Base-by-base conservation (phyloP, 140 eudicot species). In the Senecio squalidus region DNA sequence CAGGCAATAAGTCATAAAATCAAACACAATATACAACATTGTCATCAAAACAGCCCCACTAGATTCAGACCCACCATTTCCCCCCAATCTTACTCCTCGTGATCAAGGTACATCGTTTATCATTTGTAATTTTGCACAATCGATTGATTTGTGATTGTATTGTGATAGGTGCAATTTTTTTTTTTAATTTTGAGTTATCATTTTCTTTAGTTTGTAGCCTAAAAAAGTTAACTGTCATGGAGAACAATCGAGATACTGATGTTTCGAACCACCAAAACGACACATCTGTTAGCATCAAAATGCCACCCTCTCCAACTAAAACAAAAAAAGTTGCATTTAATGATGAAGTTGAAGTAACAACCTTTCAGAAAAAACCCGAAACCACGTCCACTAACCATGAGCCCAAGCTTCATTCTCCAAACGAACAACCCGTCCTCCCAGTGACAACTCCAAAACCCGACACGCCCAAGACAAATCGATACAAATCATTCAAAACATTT, bases 401-500 rank as follows among this genome's bases (percentile, higher is more conserved):
- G 17, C 71, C 14, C 36, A 24, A 22, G 55, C 74, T 2, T 70
- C 57, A 52, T 27, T 29, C 58, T 52, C 36, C 40, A 52, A 5
- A 9, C 4, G 58, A 52, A 16, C 39, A 38, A 2, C 1, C 38
- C 1, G 58, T 28, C 40, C 58, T 52, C 38, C 58, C 58, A 5
- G 40, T 52, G 38, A 60, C 55, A 40, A 60, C 59, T 51, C 83
- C 80, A 3, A 63, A 46, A 30, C 45, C 64, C 0, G 36, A 53
- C n/a, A 36, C 41, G 43, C 65, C 64, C 15, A 65, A 51, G 65
- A 80, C 78, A 27, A 59, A 16, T 3, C 69, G 82, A 52, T 84
- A 51, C 26, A 74, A 80, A 49, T 76, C 94, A 68, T 84, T 81
- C 64, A 81, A 78, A 60, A 84, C 94, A 3, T 74, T 82, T 82